phyloP scores from a whole-genome alignment of 176 grass and related monocot genomes.

The Oryza punctata region DNA sequence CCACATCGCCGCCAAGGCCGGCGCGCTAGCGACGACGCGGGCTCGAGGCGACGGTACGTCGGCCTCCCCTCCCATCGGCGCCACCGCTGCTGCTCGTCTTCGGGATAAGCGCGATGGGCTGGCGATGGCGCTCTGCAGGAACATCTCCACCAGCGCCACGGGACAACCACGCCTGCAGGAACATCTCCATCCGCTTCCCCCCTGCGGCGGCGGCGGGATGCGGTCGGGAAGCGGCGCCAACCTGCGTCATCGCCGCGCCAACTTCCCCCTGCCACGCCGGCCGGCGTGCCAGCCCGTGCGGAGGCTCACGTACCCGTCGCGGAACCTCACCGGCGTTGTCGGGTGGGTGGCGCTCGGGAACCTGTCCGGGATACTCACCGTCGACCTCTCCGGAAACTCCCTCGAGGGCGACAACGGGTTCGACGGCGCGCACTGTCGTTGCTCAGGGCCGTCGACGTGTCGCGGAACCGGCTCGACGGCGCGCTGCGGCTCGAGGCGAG shows the following conservation, averaged over 20 bases:
- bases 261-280: slow-evolving; percentile 29
- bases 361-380: slow-evolving; percentile 48
- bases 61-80: no score
- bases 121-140: no score
- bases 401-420: slow-evolving; percentile 40
- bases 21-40: no score
- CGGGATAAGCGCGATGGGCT: no score
- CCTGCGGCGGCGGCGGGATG: no score
- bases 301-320: slow-evolving; percentile 40
- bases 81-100: no score
- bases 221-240: no score
- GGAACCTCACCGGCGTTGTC: slow-evolving; percentile 55
- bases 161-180: no score
- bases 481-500: slow-evolving; percentile 46
- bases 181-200: no score
- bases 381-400: slow-evolving; percentile 75
- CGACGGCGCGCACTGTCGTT: slow-evolving; percentile 30
- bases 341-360: slow-evolving; percentile 50
- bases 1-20: no score
- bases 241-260: slow-evolving; percentile 43
- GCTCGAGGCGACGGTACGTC: no score
- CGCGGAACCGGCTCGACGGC: slow-evolving; percentile 52
- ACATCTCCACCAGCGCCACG: no score
- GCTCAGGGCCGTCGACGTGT: slow-evolving; percentile 57
- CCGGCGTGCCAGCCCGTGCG: slow-evolving; percentile 28